These are phyloP conservation scores for Candida awuae DNA, from an alignment of 805 yeast genomes.

Conservation along the genomic window DNA sequence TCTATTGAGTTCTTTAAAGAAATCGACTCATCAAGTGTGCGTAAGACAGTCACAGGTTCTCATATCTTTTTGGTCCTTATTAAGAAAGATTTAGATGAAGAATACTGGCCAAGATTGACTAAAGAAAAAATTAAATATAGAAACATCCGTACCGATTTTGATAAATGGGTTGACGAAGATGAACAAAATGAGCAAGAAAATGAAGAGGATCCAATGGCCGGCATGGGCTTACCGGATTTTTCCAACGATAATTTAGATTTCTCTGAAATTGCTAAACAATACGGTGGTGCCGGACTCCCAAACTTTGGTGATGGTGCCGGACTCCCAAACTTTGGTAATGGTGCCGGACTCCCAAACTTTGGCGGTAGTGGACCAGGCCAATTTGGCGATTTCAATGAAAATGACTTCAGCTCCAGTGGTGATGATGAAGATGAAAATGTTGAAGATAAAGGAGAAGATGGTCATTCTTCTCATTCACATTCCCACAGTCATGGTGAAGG, in stretches of 20 bases:
- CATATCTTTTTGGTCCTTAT: conserved; percentile 56
- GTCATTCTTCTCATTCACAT: conserved; percentile 1
- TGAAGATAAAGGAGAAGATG: conserved; percentile 7
- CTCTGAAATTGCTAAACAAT: conserved; percentile 24
- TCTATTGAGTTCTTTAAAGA: conserved; percentile 69
- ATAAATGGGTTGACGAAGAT: conserved; percentile 97
- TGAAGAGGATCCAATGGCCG: conserved; percentile 19
- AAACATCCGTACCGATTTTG: conserved; percentile 88
- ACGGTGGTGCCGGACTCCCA: conserved; percentile 45
- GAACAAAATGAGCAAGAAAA: conserved; percentile 76
- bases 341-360: conserved; percentile 47
- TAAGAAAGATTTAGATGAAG: conserved; percentile 60
- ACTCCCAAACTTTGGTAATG: conserved; percentile 38
- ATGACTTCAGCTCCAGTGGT: conserved; percentile 25
- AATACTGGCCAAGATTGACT: conserved; percentile 93
- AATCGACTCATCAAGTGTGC: conserved; percentile 59
- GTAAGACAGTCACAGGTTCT: conserved; percentile 52
- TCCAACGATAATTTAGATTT: conserved; percentile 24
- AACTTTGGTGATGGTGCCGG: conserved; percentile 49
- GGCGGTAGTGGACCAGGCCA: conserved; percentile 23
- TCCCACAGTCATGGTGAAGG: neutral
- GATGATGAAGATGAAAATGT: conserved; percentile 22
- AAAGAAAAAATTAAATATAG: conserved; percentile 76
- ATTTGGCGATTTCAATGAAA: conserved; percentile 16
- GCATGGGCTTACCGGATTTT: conserved; percentile 12